Evolutionary conservation across 352 stramenopile species (phyloP).

Genomic region (Pythium graminicola): DNA sequence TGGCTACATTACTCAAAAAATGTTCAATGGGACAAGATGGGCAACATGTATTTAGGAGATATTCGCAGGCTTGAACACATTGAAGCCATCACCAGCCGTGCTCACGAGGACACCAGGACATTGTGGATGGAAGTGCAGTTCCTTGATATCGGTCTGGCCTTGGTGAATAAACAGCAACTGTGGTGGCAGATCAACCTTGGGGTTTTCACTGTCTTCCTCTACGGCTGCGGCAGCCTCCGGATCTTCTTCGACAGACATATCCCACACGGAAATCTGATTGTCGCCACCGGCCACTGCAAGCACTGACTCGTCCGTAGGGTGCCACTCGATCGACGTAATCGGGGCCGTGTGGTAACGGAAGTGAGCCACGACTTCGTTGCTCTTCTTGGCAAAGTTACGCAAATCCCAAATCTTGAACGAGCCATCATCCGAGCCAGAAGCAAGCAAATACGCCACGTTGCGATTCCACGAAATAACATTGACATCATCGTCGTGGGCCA

Average conservation of each 20-base stretch:
- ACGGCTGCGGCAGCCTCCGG: constrained; percentile 51
- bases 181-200: constrained; percentile 91
- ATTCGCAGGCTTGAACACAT: constrained; percentile 96
- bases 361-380: constrained; percentile 86
- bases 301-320: constrained; percentile 98
- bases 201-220: constrained; percentile 34
- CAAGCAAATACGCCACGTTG: constrained; percentile 95
- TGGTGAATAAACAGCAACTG: constrained; percentile 99
- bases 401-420: constrained; percentile 97
- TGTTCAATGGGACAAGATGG: neutral
- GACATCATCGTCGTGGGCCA: constrained; percentile 94
- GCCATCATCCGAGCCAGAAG: constrained; percentile 96
- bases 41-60: constrained; percentile 69
- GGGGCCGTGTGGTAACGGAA: constrained; percentile 95
- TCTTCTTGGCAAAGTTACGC: constrained; percentile 81
- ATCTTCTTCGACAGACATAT: constrained; percentile 99
- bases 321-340: constrained; percentile 98
- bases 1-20: constrained; percentile 5
- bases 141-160: constrained; percentile 98
- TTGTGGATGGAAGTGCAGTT: constrained; percentile 99
- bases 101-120: constrained; percentile 96
- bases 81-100: constrained; percentile 95
- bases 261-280: constrained; percentile 97
- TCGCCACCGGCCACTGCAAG: constrained; percentile 92
- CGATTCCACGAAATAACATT: constrained; percentile 99